Percentiles rank a stretch among this genome's conserved stretches.
Evolutionary conservation across 1,139 yeast species (phyloP).

Genomic region (Chernovozyma sophiae-reginae): DNA sequence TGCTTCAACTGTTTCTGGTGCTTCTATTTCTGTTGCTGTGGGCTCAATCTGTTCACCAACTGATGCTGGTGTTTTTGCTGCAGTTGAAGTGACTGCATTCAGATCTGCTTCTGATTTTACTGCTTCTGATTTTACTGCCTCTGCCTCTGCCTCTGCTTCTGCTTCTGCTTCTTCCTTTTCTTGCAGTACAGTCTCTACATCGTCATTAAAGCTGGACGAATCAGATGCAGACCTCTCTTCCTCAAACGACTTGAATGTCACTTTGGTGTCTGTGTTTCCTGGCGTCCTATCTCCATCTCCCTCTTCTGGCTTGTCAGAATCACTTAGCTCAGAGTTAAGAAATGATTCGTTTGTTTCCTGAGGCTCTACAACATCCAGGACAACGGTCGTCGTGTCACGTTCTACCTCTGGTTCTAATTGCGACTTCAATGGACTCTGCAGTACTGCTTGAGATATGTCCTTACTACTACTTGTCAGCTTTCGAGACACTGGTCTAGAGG

Average conservation of each 20-base stretch:
- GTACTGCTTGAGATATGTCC: slow-evolving; percentile 16
- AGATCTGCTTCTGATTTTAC: not conserved
- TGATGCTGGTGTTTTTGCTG: not conserved
- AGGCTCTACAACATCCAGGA: not conserved
- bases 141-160: slow-evolving; percentile 9
- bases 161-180: slow-evolving; percentile 17
- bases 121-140: not conserved
- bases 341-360: not conserved
- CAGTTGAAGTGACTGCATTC: not conserved
- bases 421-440: slow-evolving; percentile 15
- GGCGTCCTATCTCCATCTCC: slow-evolving; percentile 36
- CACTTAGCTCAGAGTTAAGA: slow-evolving; percentile 3
- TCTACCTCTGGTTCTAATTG: not conserved
- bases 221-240: slow-evolving; percentile 15
- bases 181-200: slow-evolving; percentile 31
- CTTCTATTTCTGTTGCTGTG: slow-evolving; percentile 1
- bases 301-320: not conserved
- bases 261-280: slow-evolving; percentile 29
- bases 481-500: not conserved
- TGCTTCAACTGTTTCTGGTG: slow-evolving; percentile 1
- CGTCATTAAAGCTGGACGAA: slow-evolving; percentile 29
- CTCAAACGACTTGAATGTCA: slow-evolving; percentile 29
- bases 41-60: not conserved
- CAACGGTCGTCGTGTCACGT: not conserved
- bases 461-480: not conserved